Evolutionary conservation across 345 rosid species (phyloP).

Genomic region (Rubroshorea leprosula): DNA sequence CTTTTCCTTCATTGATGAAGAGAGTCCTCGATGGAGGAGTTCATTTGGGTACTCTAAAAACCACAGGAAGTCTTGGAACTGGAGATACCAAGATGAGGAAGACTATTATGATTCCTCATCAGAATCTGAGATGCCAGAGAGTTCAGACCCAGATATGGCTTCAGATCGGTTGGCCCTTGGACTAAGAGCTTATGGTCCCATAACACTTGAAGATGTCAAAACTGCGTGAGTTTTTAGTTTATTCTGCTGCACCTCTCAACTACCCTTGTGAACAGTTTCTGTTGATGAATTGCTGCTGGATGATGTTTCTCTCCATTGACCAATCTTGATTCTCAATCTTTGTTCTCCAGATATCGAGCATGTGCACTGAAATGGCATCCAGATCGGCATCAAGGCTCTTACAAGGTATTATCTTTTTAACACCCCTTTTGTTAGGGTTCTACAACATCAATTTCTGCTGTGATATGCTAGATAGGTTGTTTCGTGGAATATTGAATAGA

Average conservation of each 20-base stretch:
- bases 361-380: slow-evolving; percentile 96
- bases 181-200: slow-evolving; percentile 62
- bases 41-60: slow-evolving; percentile 35
- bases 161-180: slow-evolving; percentile 82
- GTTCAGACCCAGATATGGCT: slow-evolving; percentile 36
- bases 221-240: slow-evolving; percentile 50
- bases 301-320: background rate
- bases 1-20: slow-evolving; percentile 69
- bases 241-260: background rate
- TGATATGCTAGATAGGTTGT: background rate
- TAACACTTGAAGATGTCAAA: slow-evolving; percentile 74
- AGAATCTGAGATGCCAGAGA: slow-evolving; percentile 43
- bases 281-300: background rate
- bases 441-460: background rate
- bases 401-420: slow-evolving; percentile 48
- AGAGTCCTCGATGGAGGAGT: slow-evolving; percentile 31
- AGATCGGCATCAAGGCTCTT: slow-evolving; percentile 77
- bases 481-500: slow-evolving; percentile 1
- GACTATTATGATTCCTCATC: slow-evolving; percentile 42
- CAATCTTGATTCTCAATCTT: slow-evolving; percentile 2
- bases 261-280: background rate
- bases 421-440: background rate
- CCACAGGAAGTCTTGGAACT: slow-evolving; percentile 31
- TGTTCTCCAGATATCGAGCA: slow-evolving; percentile 50
- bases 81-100: slow-evolving; percentile 45